Percentiles rank a stretch among this genome's conserved stretches.
Evolutionary conservation across 1,284 basidiomycete species (phyloP).

Genomic region (Neolentinus lepideus): DNA sequence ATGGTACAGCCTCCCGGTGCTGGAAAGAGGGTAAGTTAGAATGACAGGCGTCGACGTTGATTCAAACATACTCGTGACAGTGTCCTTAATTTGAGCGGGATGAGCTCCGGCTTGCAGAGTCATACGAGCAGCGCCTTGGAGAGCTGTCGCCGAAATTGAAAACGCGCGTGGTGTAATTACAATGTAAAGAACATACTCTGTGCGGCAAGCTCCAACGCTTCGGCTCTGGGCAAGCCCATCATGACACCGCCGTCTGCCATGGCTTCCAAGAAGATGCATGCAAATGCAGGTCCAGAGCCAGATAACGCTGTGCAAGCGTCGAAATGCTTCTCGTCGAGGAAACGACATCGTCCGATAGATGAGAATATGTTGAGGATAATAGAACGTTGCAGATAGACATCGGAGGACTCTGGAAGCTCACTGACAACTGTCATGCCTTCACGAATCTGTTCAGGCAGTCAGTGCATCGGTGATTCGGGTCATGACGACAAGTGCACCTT

Average conservation of each 20-base stretch:
- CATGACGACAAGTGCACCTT: slow-evolving; percentile 49
- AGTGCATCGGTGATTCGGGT: background rate
- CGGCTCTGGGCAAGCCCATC: slow-evolving; percentile 96
- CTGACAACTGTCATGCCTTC: slow-evolving; percentile 96
- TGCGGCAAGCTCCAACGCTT: slow-evolving; percentile 92
- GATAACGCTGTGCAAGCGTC: slow-evolving; percentile 97
- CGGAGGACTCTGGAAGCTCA: slow-evolving; percentile 46
- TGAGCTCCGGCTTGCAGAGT: slow-evolving; percentile 82
- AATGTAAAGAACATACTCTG: slow-evolving; percentile 67
- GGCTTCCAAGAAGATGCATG: slow-evolving; percentile 94
- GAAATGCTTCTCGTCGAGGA: slow-evolving; percentile 96
- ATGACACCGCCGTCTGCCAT: slow-evolving; percentile 99
- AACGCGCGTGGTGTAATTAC: background rate
- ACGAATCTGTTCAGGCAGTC: slow-evolving; percentile 59
- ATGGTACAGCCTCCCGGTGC: slow-evolving; percentile 99
- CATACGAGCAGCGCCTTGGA: slow-evolving; percentile 98
- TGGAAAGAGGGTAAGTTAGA: slow-evolving; percentile 22
- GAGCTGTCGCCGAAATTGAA: slow-evolving; percentile 41
- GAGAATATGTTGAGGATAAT: slow-evolving; percentile 92
- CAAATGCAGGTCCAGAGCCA: slow-evolving; percentile 96
- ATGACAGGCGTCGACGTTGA: background rate
- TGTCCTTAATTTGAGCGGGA: slow-evolving; percentile 96
- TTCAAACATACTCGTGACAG: slow-evolving; percentile 81
- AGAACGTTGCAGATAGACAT: slow-evolving; percentile 54
- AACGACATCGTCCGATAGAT: slow-evolving; percentile 88